These are phyloP conservation scores for Cucurbita argyrosperma DNA, from an alignment of 306 rosid genomes.

Conservation along the genomic window DNA sequence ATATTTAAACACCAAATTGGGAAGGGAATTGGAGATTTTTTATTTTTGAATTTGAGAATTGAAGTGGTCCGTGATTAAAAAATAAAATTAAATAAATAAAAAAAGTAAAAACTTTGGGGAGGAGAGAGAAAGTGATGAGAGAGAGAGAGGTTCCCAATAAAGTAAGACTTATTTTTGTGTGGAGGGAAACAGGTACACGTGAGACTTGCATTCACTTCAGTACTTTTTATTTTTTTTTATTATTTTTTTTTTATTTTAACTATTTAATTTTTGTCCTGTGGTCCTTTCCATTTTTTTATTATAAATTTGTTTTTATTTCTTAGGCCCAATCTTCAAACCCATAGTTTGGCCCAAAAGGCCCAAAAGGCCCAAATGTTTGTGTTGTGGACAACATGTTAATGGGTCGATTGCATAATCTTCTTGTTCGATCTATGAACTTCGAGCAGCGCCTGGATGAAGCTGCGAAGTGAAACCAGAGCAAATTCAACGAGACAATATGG, in stretches of 20 bases:
- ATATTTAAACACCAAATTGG: neutral
- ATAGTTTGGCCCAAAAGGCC: neutral
- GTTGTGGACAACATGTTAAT: no score
- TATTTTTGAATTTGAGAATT: no score
- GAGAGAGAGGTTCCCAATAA: neutral
- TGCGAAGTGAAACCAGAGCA: neutral
- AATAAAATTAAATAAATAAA: no score
- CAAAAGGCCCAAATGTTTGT: no score
- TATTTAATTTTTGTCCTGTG: neutral
- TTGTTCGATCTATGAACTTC: neutral
- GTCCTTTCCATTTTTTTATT: neutral
- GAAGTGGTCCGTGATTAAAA: neutral
- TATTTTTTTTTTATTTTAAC: neutral
- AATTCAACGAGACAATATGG: neutral
- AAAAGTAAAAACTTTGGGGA: neutral
- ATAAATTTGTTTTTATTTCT: no score
- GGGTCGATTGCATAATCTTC: neutral
- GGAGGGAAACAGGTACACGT: constrained; percentile 3
- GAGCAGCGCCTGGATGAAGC: neutral
- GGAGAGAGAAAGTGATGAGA: neutral
- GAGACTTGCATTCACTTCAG: neutral
- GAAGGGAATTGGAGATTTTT: neutral
- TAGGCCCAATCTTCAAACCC: no score
- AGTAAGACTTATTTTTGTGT: neutral
- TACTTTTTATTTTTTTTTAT: neutral